These are phyloP conservation scores for Iberis amara DNA, from an alignment of 441 rosid species.

Conservation along the genomic window DNA sequence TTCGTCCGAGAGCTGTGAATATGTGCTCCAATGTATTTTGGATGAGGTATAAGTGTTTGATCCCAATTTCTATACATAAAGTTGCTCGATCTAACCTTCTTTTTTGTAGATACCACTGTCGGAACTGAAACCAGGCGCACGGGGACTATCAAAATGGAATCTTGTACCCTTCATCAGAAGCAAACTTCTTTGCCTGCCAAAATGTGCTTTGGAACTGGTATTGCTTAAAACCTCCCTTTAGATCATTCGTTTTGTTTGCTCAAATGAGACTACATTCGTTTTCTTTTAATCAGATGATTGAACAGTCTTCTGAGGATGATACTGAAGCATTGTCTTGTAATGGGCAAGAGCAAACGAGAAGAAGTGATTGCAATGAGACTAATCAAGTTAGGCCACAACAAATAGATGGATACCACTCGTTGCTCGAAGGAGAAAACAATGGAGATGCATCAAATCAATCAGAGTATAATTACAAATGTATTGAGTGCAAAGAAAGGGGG, in stretches of 20 bases:
- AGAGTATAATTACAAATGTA: too few relatives aligned
- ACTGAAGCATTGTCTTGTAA: constrained; percentile 5
- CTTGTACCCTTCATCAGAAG: constrained; percentile 22
- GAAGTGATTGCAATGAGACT: constrained; percentile 11
- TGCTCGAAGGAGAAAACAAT: too few relatives aligned
- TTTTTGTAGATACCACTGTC: constrained; percentile 25
- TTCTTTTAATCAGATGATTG: constrained; percentile 23
- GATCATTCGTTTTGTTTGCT: neutral
- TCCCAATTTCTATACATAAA: neutral
- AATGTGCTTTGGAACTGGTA: constrained; percentile 33
- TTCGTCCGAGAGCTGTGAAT: constrained; percentile 23
- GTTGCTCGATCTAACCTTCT: neutral
- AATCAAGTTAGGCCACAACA: constrained; percentile 4
- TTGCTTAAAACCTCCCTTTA: neutral
- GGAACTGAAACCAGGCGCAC: constrained; percentile 30
- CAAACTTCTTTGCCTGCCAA: constrained; percentile 24
- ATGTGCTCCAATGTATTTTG: constrained; percentile 30
- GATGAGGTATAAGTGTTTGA: constrained; percentile 27
- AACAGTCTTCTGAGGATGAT: constrained; percentile 19
- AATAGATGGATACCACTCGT: neutral
- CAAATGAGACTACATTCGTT: neutral
- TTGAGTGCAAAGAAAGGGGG: constrained; percentile 24
- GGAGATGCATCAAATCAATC: too few relatives aligned
- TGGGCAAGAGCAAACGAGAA: neutral
- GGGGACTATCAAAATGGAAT: constrained; percentile 30